Evolutionary conservation across 2,329 filamentous ascomycete species (phyloP).

Genomic region (Cordyceps farinosa): DNA sequence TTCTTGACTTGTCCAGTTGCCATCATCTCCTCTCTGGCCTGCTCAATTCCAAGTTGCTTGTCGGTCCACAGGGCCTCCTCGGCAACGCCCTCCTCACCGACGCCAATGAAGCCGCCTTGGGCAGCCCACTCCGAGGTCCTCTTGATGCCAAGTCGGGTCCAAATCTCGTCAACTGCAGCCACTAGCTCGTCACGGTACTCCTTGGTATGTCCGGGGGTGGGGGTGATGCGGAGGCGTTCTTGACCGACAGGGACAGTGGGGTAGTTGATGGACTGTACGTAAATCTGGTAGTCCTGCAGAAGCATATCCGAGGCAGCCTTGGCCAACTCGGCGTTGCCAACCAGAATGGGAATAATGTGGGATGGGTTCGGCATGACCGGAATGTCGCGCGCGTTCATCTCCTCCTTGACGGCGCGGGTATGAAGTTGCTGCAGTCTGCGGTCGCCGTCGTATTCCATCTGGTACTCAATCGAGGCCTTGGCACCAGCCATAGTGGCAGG

Average conservation of each 20-base stretch:
- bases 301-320: conserved; percentile 91
- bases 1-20: conserved; percentile 36
- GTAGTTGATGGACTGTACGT: conserved; percentile 99
- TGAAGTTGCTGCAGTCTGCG: conserved; percentile 92
- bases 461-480: conserved; percentile 87
- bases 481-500: conserved; percentile 97
- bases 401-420: conserved; percentile 89
- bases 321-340: conserved; percentile 89
- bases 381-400: conserved; percentile 74
- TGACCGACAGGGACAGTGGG: conserved; percentile 97
- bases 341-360: conserved; percentile 90
- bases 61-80: conserved; percentile 86
- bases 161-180: conserved; percentile 79
- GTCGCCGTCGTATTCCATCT: conserved; percentile 80
- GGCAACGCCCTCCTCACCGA: conserved; percentile 66
- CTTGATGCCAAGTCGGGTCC: conserved; percentile 84
- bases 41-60: conserved; percentile 74
- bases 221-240: conserved; percentile 92
- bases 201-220: conserved; percentile 86
- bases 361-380: conserved; percentile 97
- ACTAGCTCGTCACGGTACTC: conserved; percentile 84
- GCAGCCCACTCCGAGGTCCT: conserved; percentile 89
- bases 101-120: conserved; percentile 90
- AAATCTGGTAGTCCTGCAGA: conserved; percentile 85
- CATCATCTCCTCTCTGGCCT: conserved; percentile 60